Evolutionary conservation across 164 flowering plant species (phyloP).

Genomic region (Santalum album): DNA sequence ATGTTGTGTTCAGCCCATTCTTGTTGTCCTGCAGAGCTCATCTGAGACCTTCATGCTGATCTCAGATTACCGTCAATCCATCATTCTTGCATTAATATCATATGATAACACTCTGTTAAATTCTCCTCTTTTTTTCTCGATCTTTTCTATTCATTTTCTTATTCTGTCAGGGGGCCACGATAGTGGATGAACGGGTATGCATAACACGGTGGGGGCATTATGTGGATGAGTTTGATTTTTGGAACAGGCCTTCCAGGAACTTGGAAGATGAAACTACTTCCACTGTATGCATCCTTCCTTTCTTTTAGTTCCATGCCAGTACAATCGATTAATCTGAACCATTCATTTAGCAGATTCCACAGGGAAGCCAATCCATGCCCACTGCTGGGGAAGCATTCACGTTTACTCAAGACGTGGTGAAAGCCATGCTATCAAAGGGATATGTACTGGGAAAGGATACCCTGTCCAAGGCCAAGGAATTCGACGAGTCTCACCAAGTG

Average conservation of each 20-base stretch:
- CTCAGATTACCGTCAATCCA: too few relatives aligned
- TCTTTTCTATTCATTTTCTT: conserved; percentile 6
- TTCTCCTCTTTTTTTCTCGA: too few relatives aligned
- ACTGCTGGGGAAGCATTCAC: conserved; percentile 72
- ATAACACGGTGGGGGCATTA: conserved; percentile 54
- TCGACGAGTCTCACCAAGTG: conserved; percentile 63
- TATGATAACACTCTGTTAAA: too few relatives aligned
- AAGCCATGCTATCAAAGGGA: conserved; percentile 73
- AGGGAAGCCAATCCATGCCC: conserved; percentile 24
- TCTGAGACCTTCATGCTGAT: too few relatives aligned
- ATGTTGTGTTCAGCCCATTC: too few relatives aligned
- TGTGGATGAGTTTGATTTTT: conserved; percentile 43
- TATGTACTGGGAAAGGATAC: conserved; percentile 75
- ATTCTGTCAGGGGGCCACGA: conserved; percentile 70
- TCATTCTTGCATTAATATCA: too few relatives aligned
- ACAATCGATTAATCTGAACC: too few relatives aligned
- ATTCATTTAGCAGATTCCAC: conserved; percentile 3
- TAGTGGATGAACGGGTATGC: conserved; percentile 63
- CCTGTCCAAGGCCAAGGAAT: conserved; percentile 64
- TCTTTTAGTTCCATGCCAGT: neutral
- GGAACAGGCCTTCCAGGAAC: conserved; percentile 46
- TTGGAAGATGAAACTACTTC: conserved; percentile 29
- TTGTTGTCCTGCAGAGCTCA: too few relatives aligned
- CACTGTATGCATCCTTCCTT: conserved; percentile 24
- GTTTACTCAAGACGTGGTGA: conserved; percentile 74